Base-by-base conservation (phyloP, 2,329 filamentous ascomycete genomes). In the Ascochyta clinopodiicola region DNA sequence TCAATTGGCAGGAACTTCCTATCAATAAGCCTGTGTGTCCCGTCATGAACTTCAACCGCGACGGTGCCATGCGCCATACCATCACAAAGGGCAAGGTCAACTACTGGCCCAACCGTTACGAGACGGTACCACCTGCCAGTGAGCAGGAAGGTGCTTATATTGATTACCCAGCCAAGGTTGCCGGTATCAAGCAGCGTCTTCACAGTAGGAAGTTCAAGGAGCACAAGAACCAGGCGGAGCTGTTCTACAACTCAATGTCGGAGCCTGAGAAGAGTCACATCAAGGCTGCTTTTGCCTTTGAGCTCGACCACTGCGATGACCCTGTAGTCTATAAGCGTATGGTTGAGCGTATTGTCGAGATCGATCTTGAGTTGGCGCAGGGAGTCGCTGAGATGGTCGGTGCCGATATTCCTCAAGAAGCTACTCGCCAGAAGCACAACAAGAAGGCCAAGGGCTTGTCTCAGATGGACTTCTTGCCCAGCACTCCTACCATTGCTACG, bases 291-390 rank as follows among this genome's bases (percentile, higher is more conserved):
- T 80, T 91, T 10, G 79, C 80, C 3, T 92, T 91, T 67, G 89
- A 91, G 75, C 79, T 95, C 1, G 89, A 92, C 68, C 90, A 94
- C 74, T 95, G 91, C 70, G 89, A 94, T 21, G 91, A 95, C 37
- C 84, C 87, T 0, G 74, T 89, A 9, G 90, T 95, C 0, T 94
- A 92, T 73, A 84, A 88, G 59, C 84, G 88, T 25, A 82, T 93
- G 73, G 84, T 84, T 1, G 75, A 86, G 59, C 85, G 90, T 1
- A 79, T 95, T 0, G 80, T 85, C 1, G 88, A 93, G 34, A 91
- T 95, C 47, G 88, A 92, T 54, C 77, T 91, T 0, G 80, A 78
- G 0, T 84, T 95, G 0, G 89, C 91, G 0, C 83, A 88, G 70
- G 77, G 79, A 0, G 88, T 93, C 1, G 88, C 89, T 1, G 82